Conservation (phyloP, 208 protist species). For the Naegleria lovaniensis region DNA sequence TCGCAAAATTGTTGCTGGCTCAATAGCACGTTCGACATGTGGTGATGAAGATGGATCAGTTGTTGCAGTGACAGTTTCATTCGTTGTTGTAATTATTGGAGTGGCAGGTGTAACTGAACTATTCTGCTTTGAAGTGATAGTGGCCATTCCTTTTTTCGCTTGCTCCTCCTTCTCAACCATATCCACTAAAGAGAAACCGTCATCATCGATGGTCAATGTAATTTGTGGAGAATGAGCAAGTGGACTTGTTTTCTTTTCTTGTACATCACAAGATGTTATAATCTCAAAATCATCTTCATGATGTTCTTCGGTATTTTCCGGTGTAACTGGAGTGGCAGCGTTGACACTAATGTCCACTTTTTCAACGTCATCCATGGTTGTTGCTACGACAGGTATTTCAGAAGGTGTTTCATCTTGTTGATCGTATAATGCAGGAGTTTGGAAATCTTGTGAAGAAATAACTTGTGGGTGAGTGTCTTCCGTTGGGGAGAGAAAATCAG, state of each 20-base stretch:
- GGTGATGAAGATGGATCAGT: neutral
- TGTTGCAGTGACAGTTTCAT: neutral
- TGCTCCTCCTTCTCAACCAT: neutral
- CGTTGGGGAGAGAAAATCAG: neutral
- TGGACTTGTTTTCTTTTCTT: neutral
- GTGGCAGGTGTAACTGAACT: neutral
- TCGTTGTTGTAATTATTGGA: neutral
- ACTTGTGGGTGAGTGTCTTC: neutral
- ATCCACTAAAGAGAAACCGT: neutral
- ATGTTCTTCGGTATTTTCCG: neutral
- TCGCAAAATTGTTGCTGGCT: neutral
- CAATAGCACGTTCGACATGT: neutral
- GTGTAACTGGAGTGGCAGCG: too few relatives aligned
- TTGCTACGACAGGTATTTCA: neutral
- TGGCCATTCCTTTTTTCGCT: neutral
- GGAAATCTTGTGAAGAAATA: neutral
- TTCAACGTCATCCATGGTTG: neutral
- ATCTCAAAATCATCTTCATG: neutral
- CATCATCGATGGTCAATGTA: neutral
- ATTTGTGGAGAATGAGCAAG: too few relatives aligned
- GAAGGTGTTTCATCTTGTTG: neutral
- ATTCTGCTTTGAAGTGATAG: too few relatives aligned
- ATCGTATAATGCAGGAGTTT: neutral
- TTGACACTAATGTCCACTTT: neutral
- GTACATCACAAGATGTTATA: neutral